Evolutionary conservation across 2,329 filamentous ascomycete species (phyloP), one percentile per base, ranked within the genome.

Genomic region (Dactylellina sp.): DNA sequence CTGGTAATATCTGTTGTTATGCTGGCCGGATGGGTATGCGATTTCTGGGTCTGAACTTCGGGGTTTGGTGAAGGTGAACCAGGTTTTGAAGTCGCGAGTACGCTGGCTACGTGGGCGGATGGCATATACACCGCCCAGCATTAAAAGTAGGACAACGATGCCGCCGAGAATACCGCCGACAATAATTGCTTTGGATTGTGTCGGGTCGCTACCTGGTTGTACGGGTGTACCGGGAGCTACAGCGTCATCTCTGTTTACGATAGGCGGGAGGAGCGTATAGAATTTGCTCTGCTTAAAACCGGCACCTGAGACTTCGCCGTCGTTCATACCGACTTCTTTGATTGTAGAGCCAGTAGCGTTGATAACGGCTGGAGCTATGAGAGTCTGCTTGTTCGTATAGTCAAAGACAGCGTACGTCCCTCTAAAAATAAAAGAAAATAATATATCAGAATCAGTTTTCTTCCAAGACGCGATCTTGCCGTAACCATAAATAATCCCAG

Each of bases 371-470:
- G 59, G 68, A 35, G 68, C 68, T 25, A 72, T 49, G 12, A 64
- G 59, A 14, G 68, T 72, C 18, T 72, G 68, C 24, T 59, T 65
- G 32, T 72, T 72, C 3, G 68, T 65, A 18, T 44, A 65, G 22
- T 72, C 68, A 35, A 72, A 72, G 22, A 65, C 68, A 14, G 53
- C 60, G 44, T 72, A 72, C 24, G 68, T 28, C n/a, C 68, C 68
- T 35, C 68, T 72, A 12, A 40, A 16, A 37, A n/a, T n/a, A n/a
- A n/a, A n/a, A n/a, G 14, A 20, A 35, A 25, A 25, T 22, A 28
- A 24, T 59, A 24, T 22, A 25, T 47, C 22, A 20, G 25, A 9
- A 12, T 37, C 5, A 16, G 5, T 9, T 22, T 32, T 4, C 28
- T 32, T 32, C 4, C 9, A 32, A 12, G 6, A 14, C 6, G 14